phyloP scores from a whole-genome alignment of 768 basidiomycete genomes.

The Tulasnella sp. region DNA sequence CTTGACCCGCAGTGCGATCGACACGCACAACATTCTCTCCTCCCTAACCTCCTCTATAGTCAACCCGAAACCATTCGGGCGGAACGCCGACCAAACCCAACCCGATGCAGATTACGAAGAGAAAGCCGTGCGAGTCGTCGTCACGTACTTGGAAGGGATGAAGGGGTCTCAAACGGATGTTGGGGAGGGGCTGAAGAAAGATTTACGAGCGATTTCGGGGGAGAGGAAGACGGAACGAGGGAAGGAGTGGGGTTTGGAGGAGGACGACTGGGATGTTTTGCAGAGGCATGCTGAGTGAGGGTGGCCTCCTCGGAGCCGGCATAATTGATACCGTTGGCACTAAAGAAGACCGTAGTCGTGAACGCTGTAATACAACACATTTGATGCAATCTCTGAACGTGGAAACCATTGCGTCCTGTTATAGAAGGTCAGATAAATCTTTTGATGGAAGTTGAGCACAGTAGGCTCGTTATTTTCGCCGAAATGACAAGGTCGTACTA shows the following conservation, averaged over 20 bases:
- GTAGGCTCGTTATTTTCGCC: no score
- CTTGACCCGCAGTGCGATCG: slow-evolving; percentile 12
- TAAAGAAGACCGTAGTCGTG: background rate
- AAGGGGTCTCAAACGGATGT: background rate
- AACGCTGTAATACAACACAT: background rate
- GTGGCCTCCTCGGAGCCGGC: no score
- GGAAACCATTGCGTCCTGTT: no score
- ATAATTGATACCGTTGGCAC: background rate
- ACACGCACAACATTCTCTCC: slow-evolving; percentile 1
- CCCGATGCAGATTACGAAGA: slow-evolving; percentile 22
- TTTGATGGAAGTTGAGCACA: no score
- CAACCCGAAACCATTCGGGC: background rate
- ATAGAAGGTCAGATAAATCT: no score
- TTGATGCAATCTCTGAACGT: no score
- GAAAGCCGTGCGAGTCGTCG: slow-evolving; percentile 16
- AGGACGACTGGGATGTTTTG: slow-evolving; percentile 29
- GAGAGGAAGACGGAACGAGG: slow-evolving; percentile 21
- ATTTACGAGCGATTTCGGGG: background rate
- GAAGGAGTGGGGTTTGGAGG: slow-evolving; percentile 28
- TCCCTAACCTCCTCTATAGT: background rate
- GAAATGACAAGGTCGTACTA: no score
- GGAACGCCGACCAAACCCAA: background rate
- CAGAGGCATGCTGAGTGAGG: slow-evolving; percentile 14
- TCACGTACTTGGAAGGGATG: slow-evolving; percentile 19
- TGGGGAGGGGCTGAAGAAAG: slow-evolving; percentile 10